phyloP scores from a whole-genome alignment of 257 asterid genomes.

The Penstemon eatonii region DNA sequence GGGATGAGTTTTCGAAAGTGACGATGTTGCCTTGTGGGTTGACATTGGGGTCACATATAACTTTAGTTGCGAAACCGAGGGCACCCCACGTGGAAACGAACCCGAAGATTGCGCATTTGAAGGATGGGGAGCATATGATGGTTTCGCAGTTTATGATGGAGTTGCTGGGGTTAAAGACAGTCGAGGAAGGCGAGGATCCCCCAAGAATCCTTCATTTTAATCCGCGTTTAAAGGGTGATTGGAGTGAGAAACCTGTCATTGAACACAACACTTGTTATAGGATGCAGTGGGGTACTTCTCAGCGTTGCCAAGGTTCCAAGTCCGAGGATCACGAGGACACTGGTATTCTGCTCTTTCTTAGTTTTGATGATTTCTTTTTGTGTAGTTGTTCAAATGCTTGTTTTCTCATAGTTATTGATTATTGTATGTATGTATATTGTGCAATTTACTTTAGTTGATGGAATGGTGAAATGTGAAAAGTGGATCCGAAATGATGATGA shows the following conservation, averaged over 20 bases:
- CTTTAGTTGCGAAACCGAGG: slow-evolving; percentile 74
- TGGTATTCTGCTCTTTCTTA: slow-evolving; percentile 40
- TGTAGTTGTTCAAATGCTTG: not conserved
- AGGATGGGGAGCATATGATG: slow-evolving; percentile 69
- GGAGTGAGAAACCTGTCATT: slow-evolving; percentile 90
- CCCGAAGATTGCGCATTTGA: slow-evolving; percentile 71
- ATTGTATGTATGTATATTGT: not conserved
- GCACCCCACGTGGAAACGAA: slow-evolving; percentile 69
- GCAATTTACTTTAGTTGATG: slow-evolving; percentile 61
- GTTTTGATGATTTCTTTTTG: slow-evolving; percentile 10
- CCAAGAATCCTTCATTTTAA: slow-evolving; percentile 85
- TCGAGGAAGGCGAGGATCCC: slow-evolving; percentile 84
- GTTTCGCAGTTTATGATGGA: slow-evolving; percentile 97
- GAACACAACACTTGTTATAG: slow-evolving; percentile 93
- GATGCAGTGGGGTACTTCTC: slow-evolving; percentile 95
- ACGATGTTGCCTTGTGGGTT: slow-evolving; percentile 84
- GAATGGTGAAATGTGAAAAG: slow-evolving; percentile 70
- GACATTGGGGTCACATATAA: slow-evolving; percentile 77
- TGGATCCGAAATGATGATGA: slow-evolving; percentile 72
- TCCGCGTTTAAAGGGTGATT: slow-evolving; percentile 90
- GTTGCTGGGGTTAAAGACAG: slow-evolving; percentile 80
- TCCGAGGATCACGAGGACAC: slow-evolving; percentile 89
- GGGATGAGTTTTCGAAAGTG: slow-evolving; percentile 51
- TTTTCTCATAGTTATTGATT: not conserved
- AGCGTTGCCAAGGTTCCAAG: slow-evolving; percentile 84